These are phyloP conservation scores for Scleroderma citrinum DNA, from an alignment of 768 basidiomycete species.

Conservation along the genomic window DNA sequence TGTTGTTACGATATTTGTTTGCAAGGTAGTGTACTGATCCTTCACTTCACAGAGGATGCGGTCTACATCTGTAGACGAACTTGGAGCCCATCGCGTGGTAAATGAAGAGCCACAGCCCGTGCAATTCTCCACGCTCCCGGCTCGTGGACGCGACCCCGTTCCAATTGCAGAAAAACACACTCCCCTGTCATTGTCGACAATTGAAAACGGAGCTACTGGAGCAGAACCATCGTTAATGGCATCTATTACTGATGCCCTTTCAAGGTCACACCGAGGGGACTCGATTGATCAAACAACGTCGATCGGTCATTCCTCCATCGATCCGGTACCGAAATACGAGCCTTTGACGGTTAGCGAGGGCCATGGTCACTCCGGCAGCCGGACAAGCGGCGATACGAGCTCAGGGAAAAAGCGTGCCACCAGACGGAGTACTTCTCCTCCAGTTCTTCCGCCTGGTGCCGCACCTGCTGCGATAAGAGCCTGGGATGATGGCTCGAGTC, in stretches of 20 bases:
- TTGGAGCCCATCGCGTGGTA: slow-evolving; percentile 13
- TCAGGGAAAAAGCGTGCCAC: slow-evolving; percentile 20
- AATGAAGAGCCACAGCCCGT: background rate
- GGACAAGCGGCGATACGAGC: slow-evolving; percentile 5
- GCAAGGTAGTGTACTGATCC: slow-evolving; percentile 18
- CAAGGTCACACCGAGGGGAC: slow-evolving; percentile 19
- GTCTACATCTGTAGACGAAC: slow-evolving; percentile 21
- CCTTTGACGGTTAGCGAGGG: slow-evolving; percentile 10
- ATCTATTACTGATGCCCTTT: slow-evolving; percentile 34
- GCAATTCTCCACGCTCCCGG: slow-evolving; percentile 66
- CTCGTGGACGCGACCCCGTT: slow-evolving; percentile 32
- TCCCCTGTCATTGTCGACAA: slow-evolving; percentile 5
- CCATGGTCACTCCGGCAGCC: slow-evolving; percentile 11
- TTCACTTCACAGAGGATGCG: slow-evolving; percentile 12
- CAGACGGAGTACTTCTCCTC: slow-evolving; percentile 30
- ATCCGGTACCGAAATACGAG: slow-evolving; percentile 36
- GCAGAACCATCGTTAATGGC: slow-evolving; percentile 32
- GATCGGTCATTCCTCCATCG: slow-evolving; percentile 21
- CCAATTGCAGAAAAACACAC: slow-evolving; percentile 7
- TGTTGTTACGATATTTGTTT: slow-evolving; percentile 11
- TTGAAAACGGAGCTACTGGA: slow-evolving; percentile 7
- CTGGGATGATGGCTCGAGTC: slow-evolving; percentile 31
- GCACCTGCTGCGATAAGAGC: slow-evolving; percentile 32
- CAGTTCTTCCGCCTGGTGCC: slow-evolving; percentile 40
- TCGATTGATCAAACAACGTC: slow-evolving; percentile 21